These are phyloP conservation scores for Arthrobotrys entomopaga DNA, from an alignment of 2,329 filamentous ascomycete species.

Conservation along the genomic window DNA sequence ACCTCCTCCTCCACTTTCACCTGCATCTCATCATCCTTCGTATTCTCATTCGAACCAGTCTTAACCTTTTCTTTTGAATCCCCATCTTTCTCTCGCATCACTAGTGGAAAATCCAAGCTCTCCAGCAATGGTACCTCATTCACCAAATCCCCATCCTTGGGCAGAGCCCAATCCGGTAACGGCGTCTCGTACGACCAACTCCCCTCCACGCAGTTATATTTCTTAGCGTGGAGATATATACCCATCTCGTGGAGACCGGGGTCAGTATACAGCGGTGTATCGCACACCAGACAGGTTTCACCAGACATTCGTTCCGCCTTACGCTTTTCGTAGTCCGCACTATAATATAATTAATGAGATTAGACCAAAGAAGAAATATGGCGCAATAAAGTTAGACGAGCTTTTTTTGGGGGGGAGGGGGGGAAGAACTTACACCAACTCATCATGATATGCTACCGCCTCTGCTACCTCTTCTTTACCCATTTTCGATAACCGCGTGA, in stretches of 20 bases:
- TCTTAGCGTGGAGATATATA: conserved; percentile 90
- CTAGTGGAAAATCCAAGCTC: conserved; percentile 48
- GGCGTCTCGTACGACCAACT: conserved; percentile 87
- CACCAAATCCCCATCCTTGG: conserved; percentile 50
- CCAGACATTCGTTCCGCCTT: conserved; percentile 96
- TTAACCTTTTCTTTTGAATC: conserved; percentile 6
- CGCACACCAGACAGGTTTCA: conserved; percentile 79
- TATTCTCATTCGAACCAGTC: conserved; percentile 41
- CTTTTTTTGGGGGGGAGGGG: not conserved
- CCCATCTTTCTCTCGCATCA: conserved; percentile 30
- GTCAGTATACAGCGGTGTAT: conserved; percentile 91
- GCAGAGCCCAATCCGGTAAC: conserved; percentile 86
- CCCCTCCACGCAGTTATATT: conserved; percentile 85
- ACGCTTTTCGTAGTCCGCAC: conserved; percentile 78
- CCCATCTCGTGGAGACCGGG: conserved; percentile 83
- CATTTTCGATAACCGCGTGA: conserved; percentile 85
- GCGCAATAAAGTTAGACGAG: no score
- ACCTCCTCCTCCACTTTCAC: conserved; percentile 22
- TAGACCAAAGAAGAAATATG: not conserved
- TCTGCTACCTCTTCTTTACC: conserved; percentile 93
- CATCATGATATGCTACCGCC: conserved; percentile 90
- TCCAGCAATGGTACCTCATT: conserved; percentile 44
- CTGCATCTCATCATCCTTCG: conserved; percentile 5
- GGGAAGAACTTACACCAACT: conserved; percentile 72
- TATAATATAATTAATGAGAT: not conserved